Evolutionary conservation across 352 stramenopile species (phyloP), one percentile per base, ranked within the genome.

Genomic region (Pythium volutum): DNA sequence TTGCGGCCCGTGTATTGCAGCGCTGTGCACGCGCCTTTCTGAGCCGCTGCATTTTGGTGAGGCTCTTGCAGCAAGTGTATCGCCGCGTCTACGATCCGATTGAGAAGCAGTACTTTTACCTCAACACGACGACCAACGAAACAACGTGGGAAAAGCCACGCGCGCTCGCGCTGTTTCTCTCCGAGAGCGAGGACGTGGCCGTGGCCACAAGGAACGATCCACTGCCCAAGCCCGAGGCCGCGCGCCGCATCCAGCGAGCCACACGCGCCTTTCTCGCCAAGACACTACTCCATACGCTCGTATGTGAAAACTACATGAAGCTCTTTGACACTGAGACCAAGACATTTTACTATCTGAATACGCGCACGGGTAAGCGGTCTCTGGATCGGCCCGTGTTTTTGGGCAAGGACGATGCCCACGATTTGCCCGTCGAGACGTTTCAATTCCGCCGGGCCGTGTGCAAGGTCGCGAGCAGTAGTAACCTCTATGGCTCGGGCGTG

Each of bases 241-340:
- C 75, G 0, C 67, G 73, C 46, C 66, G 76, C 2, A 87, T 90
- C 45, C 80, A 90, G 53, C 75, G 80, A 4, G 34, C 72, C 2
- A 71, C 42, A 3, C 67, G 80, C 8, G 71, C 69, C 14, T 76
- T 75, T 33, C 43, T 88, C 0, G 80, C 80, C 11, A 62, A 64
- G 34, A 63, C 57, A 12, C 54, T 62, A 1, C 74, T 90, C 22
- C 69, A 76, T 5, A 51, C 61, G 34, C 64, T 88, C 29, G 67
- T 90, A 6, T 74, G 75, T 10, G 80, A 90, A 48, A 79, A 70
- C 55, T 90, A 87, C 71, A 90, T 90, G 80, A 88, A 88, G 70
- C 78, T 90, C 12, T 87, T 88, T 50, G 73, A 88, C 39, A 16
- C 46, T 0, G 47, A 67, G 4, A 80, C 66, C 10, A 57, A 72